Evolutionary conservation across 164 flowering plant species (phyloP).

Genomic region (Nymphaea colorata): DNA sequence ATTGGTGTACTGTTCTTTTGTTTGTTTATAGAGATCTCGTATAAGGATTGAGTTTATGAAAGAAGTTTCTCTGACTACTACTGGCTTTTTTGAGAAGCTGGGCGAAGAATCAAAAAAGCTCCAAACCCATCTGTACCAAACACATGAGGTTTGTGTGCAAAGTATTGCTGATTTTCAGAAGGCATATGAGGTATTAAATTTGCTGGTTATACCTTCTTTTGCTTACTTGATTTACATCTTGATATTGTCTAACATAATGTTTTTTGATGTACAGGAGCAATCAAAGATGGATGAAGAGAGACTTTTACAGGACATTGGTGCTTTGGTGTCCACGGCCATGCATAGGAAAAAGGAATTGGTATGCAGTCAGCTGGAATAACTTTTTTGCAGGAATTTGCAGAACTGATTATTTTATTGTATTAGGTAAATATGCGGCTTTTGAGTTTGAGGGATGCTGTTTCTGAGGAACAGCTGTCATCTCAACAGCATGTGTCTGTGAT

Average conservation of each 20-base stretch:
- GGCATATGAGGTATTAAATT: conserved; percentile 33
- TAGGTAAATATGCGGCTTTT: conserved; percentile 68
- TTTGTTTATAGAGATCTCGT: conserved; percentile 42
- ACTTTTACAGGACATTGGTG: conserved; percentile 67
- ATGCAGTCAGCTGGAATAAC: conserved; percentile 5
- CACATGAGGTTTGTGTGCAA: conserved; percentile 39
- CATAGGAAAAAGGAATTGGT: conserved; percentile 80
- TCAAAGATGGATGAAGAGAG: conserved; percentile 63
- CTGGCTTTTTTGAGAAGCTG: conserved; percentile 41
- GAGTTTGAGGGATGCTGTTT: conserved; percentile 40
- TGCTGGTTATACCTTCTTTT: not conserved
- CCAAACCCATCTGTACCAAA: conserved; percentile 30
- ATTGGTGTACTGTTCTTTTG: not conserved
- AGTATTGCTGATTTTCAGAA: conserved; percentile 62
- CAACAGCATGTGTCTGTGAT: conserved; percentile 60
- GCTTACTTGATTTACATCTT: not conserved
- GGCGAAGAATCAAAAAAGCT: conserved; percentile 44
- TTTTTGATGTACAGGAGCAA: conserved; percentile 48
- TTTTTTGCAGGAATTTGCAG: not conserved
- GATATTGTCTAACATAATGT: not conserved
- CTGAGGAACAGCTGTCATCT: conserved; percentile 39
- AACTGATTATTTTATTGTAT: not conserved
- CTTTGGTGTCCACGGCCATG: conserved; percentile 45
- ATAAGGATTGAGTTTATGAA: conserved; percentile 34
- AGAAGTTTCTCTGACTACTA: conserved; percentile 39